Evolutionary conservation across 2,329 filamentous ascomycete genomes (phyloP), one percentile per base, ranked within the genome.

Genomic region (Colletotrichum horii): DNA sequence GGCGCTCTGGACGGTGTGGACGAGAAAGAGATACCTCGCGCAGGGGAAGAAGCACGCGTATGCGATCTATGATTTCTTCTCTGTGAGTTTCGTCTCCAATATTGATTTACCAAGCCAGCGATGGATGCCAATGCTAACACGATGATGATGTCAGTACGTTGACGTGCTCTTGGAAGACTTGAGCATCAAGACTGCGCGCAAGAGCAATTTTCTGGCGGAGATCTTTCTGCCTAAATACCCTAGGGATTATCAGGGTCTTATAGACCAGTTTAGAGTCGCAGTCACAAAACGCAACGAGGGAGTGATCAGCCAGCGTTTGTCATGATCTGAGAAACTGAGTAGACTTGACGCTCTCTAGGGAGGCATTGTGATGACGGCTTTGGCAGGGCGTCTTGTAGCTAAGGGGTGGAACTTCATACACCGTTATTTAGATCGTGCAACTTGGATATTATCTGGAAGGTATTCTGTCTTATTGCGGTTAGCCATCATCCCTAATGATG

Each of bases 1-100:
- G 6, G 79, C 83, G 3, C 68, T 67, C n/a, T 83, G 78, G 77
- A 83, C 82, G 58, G 80, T 77, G 1, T 85, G 83, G 83, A 80
- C 79, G 8, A 68, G 78, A 7, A 83, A 82, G 76, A 76, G 83
- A 26, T 85, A 85, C 75, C 60, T 81, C 1, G 71, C 71, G 14
- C 78, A 81, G 26, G 84, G 84, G 22, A 64, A 70, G 34, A 83
- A 82, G 65, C 77, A 81, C 66, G 61, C 82, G 4, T 83, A 83
- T 65, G 73, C 78, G 12, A 79, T 84, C 15, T 83, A 78, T 70
- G 82, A 84, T 70, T 83, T 80, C 64, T 43, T 83, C 7, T 68
- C 82, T 3, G 81, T 83, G 77, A 78, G 80, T 80, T 60, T 36
- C 48, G 48, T n/a, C 48, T 55, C 48, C 19, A 38, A 38, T 38